Evolutionary conservation across 139 green algal genomes (phyloP).

Genomic region (Spirogloea muscicola): DNA sequence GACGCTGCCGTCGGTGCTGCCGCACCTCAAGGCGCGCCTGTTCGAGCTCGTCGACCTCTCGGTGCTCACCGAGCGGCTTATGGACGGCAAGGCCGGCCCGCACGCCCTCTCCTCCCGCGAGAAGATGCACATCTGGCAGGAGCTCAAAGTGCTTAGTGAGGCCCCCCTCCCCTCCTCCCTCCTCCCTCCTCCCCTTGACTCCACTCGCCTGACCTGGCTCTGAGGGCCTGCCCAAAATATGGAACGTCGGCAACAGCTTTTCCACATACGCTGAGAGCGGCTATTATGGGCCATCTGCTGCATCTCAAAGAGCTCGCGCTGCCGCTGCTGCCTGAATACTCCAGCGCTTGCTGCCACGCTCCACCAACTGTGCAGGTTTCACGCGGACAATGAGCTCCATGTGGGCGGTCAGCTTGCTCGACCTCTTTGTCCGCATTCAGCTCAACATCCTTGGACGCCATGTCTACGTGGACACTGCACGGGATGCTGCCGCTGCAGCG

Average conservation of each 20-base stretch:
- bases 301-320: too few relatives aligned
- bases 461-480: conserved; percentile 61
- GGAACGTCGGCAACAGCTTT: too few relatives aligned
- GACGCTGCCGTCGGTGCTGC: conserved; percentile 65
- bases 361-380: conserved; percentile 42
- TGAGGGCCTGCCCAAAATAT: too few relatives aligned
- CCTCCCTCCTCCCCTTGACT: not conserved
- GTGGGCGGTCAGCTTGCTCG: conserved; percentile 66
- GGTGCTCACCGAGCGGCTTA: conserved; percentile 50
- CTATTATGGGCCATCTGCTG: too few relatives aligned
- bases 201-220: not conserved
- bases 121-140: conserved; percentile 61
- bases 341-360: not conserved
- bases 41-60: conserved; percentile 50
- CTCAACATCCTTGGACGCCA: conserved; percentile 73
- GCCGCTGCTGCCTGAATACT: too few relatives aligned
- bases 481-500: not conserved
- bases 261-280: too few relatives aligned
- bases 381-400: conserved; percentile 38
- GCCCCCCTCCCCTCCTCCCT: not conserved
- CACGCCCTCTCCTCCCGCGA: conserved; percentile 16
- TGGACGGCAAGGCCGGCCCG: conserved; percentile 16
- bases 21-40: conserved; percentile 49
- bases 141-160: conserved; percentile 56
- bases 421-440: conserved; percentile 69